Conservation (phyloP, 352 stramenopile species). For the Pythium grandisporangium region DNA sequence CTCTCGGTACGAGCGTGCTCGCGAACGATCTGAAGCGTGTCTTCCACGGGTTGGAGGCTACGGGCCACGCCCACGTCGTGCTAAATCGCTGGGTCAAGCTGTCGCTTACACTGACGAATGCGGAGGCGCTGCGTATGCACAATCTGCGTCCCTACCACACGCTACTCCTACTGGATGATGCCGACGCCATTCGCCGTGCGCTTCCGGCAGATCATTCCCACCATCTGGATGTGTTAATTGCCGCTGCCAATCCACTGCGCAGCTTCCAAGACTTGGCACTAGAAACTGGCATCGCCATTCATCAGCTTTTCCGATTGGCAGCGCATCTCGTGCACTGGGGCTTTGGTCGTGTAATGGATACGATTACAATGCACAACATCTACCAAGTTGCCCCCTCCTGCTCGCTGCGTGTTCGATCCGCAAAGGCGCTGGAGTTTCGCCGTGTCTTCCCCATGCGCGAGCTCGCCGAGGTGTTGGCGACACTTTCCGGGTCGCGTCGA, state of each 20-base stretch:
- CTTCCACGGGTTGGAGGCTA: conserved; percentile 74
- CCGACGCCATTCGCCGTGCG: conserved; percentile 48
- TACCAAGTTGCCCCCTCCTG: conserved; percentile 69
- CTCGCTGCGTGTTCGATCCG: conserved; percentile 35
- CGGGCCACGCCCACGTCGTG: conserved; percentile 64
- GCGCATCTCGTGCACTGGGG: conserved; percentile 84
- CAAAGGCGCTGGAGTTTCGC: conserved; percentile 58
- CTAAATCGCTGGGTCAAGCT: conserved; percentile 85
- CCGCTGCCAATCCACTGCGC: conserved; percentile 71
- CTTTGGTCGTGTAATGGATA: conserved; percentile 68
- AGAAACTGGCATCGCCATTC: conserved; percentile 67
- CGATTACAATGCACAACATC: conserved; percentile 81
- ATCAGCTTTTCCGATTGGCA: conserved; percentile 74
- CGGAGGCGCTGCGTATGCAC: conserved; percentile 42
- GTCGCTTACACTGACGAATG: conserved; percentile 69
- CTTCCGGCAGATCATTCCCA: conserved; percentile 72
- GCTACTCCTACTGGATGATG: conserved; percentile 58
- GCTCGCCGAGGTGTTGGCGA: conserved; percentile 62
- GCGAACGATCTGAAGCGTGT: conserved; percentile 82
- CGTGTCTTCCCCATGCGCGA: conserved; percentile 65
- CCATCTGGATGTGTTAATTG: conserved; percentile 60
- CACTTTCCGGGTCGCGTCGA: conserved; percentile 52
- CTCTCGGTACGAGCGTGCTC: conserved; percentile 63
- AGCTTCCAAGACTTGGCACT: conserved; percentile 80
- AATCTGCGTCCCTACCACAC: conserved; percentile 80